Conservation (phyloP, 192 early-diverging fungal species). For the Pilobolus umbonatus region DNA sequence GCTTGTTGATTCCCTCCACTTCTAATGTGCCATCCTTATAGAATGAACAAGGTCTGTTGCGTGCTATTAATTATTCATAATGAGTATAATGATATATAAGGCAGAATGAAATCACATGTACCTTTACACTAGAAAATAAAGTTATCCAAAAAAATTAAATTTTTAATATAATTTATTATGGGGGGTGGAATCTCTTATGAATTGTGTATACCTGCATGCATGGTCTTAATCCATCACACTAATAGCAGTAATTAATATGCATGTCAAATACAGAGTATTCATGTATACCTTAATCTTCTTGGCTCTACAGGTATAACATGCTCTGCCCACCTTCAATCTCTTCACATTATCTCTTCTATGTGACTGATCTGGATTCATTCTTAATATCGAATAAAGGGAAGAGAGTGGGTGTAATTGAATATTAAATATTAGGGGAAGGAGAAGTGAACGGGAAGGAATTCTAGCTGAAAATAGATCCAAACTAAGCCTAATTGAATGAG, state of each 20-base stretch:
- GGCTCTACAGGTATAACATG: conserved; percentile 32
- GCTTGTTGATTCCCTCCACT: conserved; percentile 19
- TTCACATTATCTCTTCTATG: too few species aligned
- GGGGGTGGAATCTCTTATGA: neutral
- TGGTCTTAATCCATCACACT: conserved; percentile 37
- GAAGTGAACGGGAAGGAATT: too few species aligned
- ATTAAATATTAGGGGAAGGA: too few species aligned
- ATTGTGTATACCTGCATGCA: conserved; percentile 34
- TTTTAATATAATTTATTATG: neutral
- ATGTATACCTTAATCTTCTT: conserved; percentile 35
- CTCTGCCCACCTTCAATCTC: conserved; percentile 31
- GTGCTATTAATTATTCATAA: conserved; percentile 17
- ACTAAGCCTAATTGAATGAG: too few species aligned
- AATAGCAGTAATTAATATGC: conserved; percentile 2
- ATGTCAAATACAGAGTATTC: neutral
- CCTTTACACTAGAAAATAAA: conserved; percentile 24
- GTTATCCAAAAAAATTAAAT: conserved; percentile 5
- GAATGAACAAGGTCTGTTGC: conserved; percentile 32
- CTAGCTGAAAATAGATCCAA: too few species aligned
- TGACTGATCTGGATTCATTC: too few species aligned
- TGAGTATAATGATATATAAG: neutral
- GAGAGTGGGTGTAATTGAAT: too few species aligned
- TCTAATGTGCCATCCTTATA: conserved; percentile 25
- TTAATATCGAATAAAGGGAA: too few species aligned
- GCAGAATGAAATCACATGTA: neutral